Percentiles rank a stretch among this genome's conserved stretches.
Conservation (phyloP, 2,329 filamentous ascomycete genomes). For the Epicoccum nigrum region DNA sequence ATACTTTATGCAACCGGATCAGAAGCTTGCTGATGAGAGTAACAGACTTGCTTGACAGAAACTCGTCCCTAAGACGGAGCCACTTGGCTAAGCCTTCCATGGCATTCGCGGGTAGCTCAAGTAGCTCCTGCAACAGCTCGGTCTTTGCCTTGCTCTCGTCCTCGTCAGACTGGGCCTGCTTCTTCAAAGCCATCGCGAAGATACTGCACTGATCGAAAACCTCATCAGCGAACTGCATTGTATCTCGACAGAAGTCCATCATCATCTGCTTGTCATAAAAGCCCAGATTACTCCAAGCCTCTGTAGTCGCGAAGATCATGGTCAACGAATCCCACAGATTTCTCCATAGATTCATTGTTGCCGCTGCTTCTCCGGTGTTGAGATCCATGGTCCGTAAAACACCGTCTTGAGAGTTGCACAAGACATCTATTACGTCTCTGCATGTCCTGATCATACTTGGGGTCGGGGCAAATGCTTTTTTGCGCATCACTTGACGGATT, state of each 20-base stretch:
- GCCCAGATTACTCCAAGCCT: conserved; percentile 75
- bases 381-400: conserved; percentile 65
- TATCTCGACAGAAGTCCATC: conserved; percentile 92
- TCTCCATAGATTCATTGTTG: conserved; percentile 80
- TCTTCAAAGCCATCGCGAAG: conserved; percentile 72
- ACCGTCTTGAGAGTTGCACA: conserved; percentile 68
- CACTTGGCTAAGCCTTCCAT: conserved; percentile 79
- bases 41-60: conserved; percentile 81
- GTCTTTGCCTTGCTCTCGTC: conserved; percentile 45
- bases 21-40: conserved; percentile 85
- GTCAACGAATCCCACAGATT: conserved; percentile 81
- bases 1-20: conserved; percentile 76
- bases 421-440: conserved; percentile 66
- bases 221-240: conserved; percentile 89
- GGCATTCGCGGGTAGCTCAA: conserved; percentile 68
- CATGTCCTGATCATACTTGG: conserved; percentile 66
- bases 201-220: conserved; percentile 86
- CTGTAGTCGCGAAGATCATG: conserved; percentile 81
- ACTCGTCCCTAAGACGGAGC: conserved; percentile 87
- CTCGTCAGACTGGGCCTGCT: conserved; percentile 39
- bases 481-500: conserved; percentile 61
- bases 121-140: conserved; percentile 58
- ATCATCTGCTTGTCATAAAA: conserved; percentile 75
- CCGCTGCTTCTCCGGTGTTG: conserved; percentile 65
- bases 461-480: conserved; percentile 65